phyloP scores from a whole-genome alignment of 345 rosid species.

The Eucalyptus polyanthemos region DNA sequence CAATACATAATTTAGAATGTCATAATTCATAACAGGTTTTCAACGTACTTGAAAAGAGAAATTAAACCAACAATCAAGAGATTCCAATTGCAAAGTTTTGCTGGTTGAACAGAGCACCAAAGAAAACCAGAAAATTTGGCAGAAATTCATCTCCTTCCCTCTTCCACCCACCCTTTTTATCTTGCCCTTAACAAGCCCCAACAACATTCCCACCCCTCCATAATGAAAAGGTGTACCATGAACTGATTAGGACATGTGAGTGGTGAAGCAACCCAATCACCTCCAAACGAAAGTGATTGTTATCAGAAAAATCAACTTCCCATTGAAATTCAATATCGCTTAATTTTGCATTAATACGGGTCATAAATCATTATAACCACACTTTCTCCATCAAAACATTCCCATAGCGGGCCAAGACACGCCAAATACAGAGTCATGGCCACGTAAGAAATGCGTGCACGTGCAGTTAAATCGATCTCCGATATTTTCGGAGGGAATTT shows the following conservation, averaged over 20 bases:
- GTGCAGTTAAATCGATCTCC: neutral
- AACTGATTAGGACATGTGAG: neutral
- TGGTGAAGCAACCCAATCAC: neutral
- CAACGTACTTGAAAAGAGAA: neutral
- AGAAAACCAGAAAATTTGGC: neutral
- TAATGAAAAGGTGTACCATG: neutral
- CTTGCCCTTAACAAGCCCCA: neutral
- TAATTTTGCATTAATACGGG: neutral
- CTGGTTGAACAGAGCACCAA: neutral
- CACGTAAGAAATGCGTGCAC: neutral
- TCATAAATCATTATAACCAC: neutral
- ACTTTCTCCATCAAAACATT: neutral
- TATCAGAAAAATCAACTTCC: neutral
- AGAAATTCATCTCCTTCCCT: neutral
- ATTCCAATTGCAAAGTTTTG: neutral
- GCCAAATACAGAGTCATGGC: neutral
- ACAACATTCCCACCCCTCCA: neutral
- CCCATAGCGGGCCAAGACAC: neutral
- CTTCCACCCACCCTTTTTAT: neutral
- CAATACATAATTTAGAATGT: neutral
- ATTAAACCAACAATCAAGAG: neutral
- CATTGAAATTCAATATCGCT: neutral
- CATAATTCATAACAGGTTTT: neutral
- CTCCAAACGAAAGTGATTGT: neutral
- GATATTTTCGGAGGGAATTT: neutral